Evolutionary conservation across 176 grass and related monocot genomes (phyloP).

Genomic region (Zea mays): DNA sequence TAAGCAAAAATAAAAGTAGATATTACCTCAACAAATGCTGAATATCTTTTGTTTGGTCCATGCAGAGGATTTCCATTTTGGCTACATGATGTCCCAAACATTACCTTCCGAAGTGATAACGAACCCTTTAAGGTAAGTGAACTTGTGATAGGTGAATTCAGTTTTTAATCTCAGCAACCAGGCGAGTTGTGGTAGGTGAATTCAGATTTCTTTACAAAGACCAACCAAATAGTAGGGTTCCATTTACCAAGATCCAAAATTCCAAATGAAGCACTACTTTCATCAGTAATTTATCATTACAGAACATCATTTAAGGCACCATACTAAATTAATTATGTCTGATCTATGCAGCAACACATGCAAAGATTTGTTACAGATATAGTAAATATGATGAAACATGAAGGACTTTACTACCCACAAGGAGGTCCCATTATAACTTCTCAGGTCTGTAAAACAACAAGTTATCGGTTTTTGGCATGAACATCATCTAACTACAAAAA

Average conservation of each 20-base stretch:
- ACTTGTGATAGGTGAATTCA: neutral
- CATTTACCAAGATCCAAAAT: conserved; percentile 16
- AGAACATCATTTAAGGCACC: neutral
- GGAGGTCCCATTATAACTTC: conserved; percentile 57
- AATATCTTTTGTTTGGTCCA: conserved; percentile 33
- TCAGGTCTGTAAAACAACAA: conserved; percentile 34
- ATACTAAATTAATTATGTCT: conserved; percentile 5
- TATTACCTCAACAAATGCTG: conserved; percentile 21
- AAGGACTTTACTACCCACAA: conserved; percentile 49
- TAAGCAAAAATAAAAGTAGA: neutral
- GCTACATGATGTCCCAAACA: conserved; percentile 57
- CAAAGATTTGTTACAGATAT: conserved; percentile 62
- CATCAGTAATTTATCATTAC: neutral
- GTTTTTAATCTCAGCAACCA: conserved; percentile 1
- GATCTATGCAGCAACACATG: conserved; percentile 63
- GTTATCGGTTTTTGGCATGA: neutral
- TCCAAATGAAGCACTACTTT: neutral
- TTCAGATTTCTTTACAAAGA: neutral
- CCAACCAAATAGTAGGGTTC: neutral
- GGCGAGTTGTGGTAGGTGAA: neutral
- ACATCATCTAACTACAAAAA: conserved; percentile 32
- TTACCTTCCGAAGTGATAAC: conserved; percentile 62
- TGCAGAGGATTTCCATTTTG: conserved; percentile 70
- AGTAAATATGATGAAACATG: conserved; percentile 53
- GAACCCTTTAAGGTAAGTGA: conserved; percentile 63